Percentiles rank a stretch among this genome's conserved stretches.
phyloP scores from a whole-genome alignment of 257 asterid species.

The Ajuga chamaepitys region DNA sequence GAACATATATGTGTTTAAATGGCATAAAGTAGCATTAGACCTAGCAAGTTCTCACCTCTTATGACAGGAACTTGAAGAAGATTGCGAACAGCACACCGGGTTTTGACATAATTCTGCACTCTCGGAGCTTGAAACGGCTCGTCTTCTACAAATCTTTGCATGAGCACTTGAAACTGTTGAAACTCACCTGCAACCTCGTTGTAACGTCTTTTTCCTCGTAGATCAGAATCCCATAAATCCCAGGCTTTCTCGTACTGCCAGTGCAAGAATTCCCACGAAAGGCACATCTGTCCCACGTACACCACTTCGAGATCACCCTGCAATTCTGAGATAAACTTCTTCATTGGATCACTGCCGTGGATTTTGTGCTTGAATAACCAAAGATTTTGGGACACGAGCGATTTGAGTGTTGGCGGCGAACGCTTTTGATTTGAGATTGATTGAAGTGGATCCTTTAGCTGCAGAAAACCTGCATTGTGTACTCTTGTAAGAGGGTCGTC shows the following conservation, averaged over 20 bases:
- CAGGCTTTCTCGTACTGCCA: slow-evolving; percentile 81
- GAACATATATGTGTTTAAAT: no score
- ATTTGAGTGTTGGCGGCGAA: slow-evolving; percentile 53
- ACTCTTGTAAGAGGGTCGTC: not conserved
- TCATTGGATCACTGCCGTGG: slow-evolving; percentile 65
- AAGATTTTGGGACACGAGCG: slow-evolving; percentile 48
- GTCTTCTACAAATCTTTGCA: slow-evolving; percentile 80
- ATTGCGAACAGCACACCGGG: slow-evolving; percentile 58
- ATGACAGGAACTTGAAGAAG: slow-evolving; percentile 91
- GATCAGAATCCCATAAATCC: slow-evolving; percentile 70
- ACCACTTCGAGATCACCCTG: slow-evolving; percentile 78
- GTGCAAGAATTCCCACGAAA: slow-evolving; percentile 89
- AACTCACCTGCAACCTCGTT: slow-evolving; percentile 84
- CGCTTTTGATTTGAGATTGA: slow-evolving; percentile 42
- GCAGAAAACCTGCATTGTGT: slow-evolving; percentile 63
- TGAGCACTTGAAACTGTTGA: slow-evolving; percentile 85
- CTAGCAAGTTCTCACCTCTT: slow-evolving; percentile 50
- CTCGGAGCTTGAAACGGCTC: slow-evolving; percentile 83
- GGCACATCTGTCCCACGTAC: slow-evolving; percentile 88
- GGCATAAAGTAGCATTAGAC: no score
- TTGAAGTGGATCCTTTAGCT: slow-evolving; percentile 76
- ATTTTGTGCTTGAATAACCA: slow-evolving; percentile 54
- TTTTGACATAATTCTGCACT: slow-evolving; percentile 49
- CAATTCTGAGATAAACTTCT: slow-evolving; percentile 61
- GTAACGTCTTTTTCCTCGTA: slow-evolving; percentile 43